Evolutionary conservation across 331 rosid genomes (phyloP), one percentile per base, ranked within the genome.

Genomic region (Phaseolus coccineus): DNA sequence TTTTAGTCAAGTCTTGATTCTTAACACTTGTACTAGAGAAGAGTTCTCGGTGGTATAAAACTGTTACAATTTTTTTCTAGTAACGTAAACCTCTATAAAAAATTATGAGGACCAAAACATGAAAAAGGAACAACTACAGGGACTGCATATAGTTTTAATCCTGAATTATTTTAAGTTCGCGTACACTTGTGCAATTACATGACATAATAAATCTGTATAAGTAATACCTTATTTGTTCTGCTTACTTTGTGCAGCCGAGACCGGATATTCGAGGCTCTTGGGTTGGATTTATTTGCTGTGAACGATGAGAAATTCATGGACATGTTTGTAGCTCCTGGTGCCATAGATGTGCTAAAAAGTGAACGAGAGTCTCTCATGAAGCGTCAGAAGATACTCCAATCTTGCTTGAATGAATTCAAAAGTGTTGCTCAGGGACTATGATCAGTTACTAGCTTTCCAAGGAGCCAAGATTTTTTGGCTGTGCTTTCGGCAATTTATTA

Each of bases 311-410:
- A 89, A 71, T 94, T 94, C 88, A 91, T 90, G 96, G 97, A 91
- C 84, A 92, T 92, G 98, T 94, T 94, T 87, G 90, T 94, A 13
- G 97, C 96, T 19, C 98, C 98, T 1, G 94, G 97, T 8, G 97
- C 98, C 51, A 89, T 91, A 85, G 97, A 92, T 76, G 77, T 84
- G 66, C 83, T 94, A 30, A 90, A 89, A 71, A 87, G 82, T 30
- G 95, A 94, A 48, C 82, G 79, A 31, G 93, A 91, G 81, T 92
- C 91, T 68, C 97, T 94, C 59, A 74, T 75, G 66, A 94, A 94
- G 87, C 97, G 97, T 30, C 95, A 92, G 82, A 94, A 92, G 87
- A 85, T 80, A 39, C 97, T 94, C 35, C 90, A 87, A 22, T 86
- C 97, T 71, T 92, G 98, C 85, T 82, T 85, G 86, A 82, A 71